These are phyloP conservation scores for Acacia pycnantha DNA, from an alignment of 331 rosid species.

Conservation along the genomic window DNA sequence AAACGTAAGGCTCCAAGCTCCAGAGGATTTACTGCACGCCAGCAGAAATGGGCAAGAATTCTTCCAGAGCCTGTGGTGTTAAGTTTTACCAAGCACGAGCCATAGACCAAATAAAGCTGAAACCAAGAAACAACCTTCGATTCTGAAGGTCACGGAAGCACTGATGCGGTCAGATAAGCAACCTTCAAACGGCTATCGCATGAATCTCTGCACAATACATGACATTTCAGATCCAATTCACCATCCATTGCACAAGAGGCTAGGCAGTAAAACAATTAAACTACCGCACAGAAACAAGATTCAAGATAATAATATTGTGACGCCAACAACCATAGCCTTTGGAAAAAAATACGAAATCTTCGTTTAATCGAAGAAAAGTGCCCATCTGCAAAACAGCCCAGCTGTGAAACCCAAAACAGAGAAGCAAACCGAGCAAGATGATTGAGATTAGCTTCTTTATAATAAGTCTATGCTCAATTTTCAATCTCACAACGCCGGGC, in stretches of 20 bases:
- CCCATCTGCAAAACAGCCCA: conserved; percentile 21
- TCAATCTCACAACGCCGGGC: conserved; percentile 25
- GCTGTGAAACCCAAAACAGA: conserved; percentile 21
- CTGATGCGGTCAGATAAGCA: conserved; percentile 40
- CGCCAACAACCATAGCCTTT: conserved; percentile 25
- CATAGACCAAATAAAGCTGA: conserved; percentile 43
- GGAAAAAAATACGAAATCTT: conserved; percentile 3
- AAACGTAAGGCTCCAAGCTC: conserved; percentile 41
- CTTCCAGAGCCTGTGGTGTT: conserved; percentile 42
- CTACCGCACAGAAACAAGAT: conserved; percentile 25
- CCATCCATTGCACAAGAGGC: conserved; percentile 33
- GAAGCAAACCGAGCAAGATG: conserved; percentile 1
- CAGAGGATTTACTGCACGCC: conserved; percentile 57
- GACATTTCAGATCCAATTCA: conserved; percentile 67
- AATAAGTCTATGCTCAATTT: conserved; percentile 33
- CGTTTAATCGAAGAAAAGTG: conserved; percentile 27
- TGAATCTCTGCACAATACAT: conserved; percentile 50
- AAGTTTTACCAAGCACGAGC: conserved; percentile 55
- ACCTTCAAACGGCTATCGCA: conserved; percentile 46
- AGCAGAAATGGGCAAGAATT: conserved; percentile 44
- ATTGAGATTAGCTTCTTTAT: conserved; percentile 3
- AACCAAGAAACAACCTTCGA: conserved; percentile 46
- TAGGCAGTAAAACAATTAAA: conserved; percentile 28
- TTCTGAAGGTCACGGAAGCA: conserved; percentile 56
- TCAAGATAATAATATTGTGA: conserved; percentile 18